Evolutionary conservation across 768 basidiomycete species (phyloP).

Genomic region (Suillus placidus): DNA sequence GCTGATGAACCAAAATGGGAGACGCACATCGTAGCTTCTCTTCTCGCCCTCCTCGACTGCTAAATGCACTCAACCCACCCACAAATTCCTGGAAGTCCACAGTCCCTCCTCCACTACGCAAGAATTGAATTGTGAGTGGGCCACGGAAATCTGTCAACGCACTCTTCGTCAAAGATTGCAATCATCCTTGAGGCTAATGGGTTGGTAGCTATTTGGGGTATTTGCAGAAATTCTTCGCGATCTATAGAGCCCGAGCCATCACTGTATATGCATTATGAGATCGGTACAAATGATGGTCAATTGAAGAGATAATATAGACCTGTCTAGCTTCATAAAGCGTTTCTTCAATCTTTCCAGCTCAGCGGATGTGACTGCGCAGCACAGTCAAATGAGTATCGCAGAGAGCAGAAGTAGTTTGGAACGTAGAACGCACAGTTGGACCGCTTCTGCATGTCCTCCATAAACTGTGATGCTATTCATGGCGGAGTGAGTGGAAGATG

Average conservation of each 20-base stretch:
- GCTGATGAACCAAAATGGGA: constrained; percentile 12
- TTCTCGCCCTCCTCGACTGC: constrained; percentile 93
- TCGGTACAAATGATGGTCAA: constrained; percentile 3
- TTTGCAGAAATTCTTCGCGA: constrained; percentile 97
- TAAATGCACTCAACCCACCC: constrained; percentile 96
- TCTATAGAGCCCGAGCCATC: constrained; percentile 98
- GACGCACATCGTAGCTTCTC: constrained; percentile 92
- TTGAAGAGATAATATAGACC: constrained; percentile 38
- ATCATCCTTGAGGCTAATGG: constrained; percentile 97
- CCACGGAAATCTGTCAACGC: constrained; percentile 39
- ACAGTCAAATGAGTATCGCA: constrained; percentile 18
- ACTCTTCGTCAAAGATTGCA: constrained; percentile 99
- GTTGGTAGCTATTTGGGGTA: constrained; percentile 98
- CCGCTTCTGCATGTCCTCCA: constrained; percentile 96
- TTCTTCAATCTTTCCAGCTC: constrained; percentile 97
- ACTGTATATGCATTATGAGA: constrained; percentile 41
- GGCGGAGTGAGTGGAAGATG: constrained; percentile 12
- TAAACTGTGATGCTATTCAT: constrained; percentile 81
- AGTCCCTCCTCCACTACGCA: constrained; percentile 87
- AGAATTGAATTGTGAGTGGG: constrained; percentile 3
- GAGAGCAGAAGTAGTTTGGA: background rate
- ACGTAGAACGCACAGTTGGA: constrained; percentile 83
- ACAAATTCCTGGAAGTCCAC: constrained; percentile 99
- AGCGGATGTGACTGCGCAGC: constrained; percentile 78
- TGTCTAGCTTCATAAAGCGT: constrained; percentile 99